Evolutionary conservation across 2,329 filamentous ascomycete genomes (phyloP), one percentile per base, ranked within the genome.

Genomic region (Leptodontidium sp.): DNA sequence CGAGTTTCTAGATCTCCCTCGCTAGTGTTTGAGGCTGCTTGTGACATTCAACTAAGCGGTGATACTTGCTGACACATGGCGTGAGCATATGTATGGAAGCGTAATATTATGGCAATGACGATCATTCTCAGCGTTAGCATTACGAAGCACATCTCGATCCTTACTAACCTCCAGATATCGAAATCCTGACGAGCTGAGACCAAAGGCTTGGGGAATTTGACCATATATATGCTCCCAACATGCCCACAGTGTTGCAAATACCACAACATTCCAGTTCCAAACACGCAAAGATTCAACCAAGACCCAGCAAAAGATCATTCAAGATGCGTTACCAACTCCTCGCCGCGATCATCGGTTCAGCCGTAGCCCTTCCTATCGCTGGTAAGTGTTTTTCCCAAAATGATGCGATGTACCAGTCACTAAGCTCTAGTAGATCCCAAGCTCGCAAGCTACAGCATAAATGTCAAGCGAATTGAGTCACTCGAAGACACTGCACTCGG

Each of bases 311-410:
- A 12, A 4, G 15, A 15, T 35, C 11, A 4, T 21, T 38, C 21
- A 35, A 5, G 11, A 62, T 62, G 59, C 59, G 59, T 35, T 62
- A 50, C 15, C 59, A 62, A 62, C 59, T 62, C 29, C 24, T 62
- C 15, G 26, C 43, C 24, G 59, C 59, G 2, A 12, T 62, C 15
- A 24, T 49, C 4, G 43, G 40, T 43, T 49, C 45, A 5, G 24
- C 59, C 40, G 17, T 49, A 1, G 59, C 59, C 2, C 59, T 62
- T 9, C 59, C 59, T 1, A 5, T 47, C 17, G 11, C 32, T 40
- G 9, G 55, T 58, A 24, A 24, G 9, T 58, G 7, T 11, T 1
- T 12, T 0, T n/a, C 43, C 6, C 0, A 2, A 40, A 11, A 58
- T 11, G 3, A 21, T 17, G 32, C 12, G 35, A 17, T 40, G 15